Evolutionary conservation across 2,329 filamentous ascomycete genomes (phyloP), one percentile per base, ranked within the genome.

Genomic region (Stachybotrys elegans): DNA sequence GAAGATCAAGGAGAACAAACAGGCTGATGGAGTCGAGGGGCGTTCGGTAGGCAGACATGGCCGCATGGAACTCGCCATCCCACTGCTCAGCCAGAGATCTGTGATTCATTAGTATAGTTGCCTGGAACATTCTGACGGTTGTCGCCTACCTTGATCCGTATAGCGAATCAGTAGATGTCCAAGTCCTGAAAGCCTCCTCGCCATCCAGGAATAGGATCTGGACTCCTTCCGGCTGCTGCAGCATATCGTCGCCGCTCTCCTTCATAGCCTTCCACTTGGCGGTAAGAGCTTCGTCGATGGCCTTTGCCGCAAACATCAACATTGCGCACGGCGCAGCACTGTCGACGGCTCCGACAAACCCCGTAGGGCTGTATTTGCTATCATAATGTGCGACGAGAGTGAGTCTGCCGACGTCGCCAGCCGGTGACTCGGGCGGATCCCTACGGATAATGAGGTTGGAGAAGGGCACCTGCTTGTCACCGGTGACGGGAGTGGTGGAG

Each of bases 351-450:
- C 93, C 93, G 46, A 98, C 86, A 62, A 98, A 98, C 1, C 90
- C 92, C 48, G 83, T 70, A 0, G 91, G 92, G 21, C 72, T 73
- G 46, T 86, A 75, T 66, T 95, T 86, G 60, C 83, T 91, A 57
- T 98, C 93, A 62, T 95, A 97, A 62, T 98, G 93, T 32, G 93
- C 93, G 6, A 92, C 93, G 43, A 98, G 75, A 13, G 89, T 92
- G 58, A 97, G 69, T 40, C 90, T 73, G 34, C 84, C 83, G 3
- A 93, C 83, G 53, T 96, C 84, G 1, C 91, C 92, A 0, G 70
- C 64, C 6, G 74, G 68, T 1, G 83, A 72, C 81, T 88, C 93
- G 2, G 93, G 93, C 41, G 93, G 93, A 64, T 97, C 92, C 43
- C 91, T 81, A 27, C 82, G 85, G 45, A 92, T 83, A 48, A 97